A percentile compares a stretch with the other conserved stretches of the same genome.
These are phyloP conservation scores for Yamadazyma dushanensis DNA, from an alignment of 1,139 yeast genomes.

Conservation along the genomic window DNA sequence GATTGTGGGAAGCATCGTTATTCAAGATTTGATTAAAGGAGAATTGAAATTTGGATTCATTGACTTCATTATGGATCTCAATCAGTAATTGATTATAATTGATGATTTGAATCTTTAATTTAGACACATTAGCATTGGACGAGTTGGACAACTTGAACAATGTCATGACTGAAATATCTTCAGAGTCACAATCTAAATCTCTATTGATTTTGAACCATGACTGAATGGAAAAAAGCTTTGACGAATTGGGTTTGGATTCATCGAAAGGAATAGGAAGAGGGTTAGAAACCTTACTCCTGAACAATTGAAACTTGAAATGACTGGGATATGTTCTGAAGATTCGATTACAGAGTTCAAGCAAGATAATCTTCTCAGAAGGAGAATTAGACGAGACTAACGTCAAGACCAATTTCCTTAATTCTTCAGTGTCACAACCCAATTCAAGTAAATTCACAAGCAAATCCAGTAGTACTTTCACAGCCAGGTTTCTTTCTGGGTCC, in stretches of 20 bases:
- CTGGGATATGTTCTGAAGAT: conserved; percentile 24
- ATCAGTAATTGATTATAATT: conserved; percentile 34
- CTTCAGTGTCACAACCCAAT: conserved; percentile 33
- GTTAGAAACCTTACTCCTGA: conserved; percentile 20
- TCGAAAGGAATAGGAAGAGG: conserved; percentile 27
- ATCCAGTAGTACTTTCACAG: conserved; percentile 22
- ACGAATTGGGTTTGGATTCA: conserved; percentile 18
- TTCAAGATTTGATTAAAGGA: conserved; percentile 35
- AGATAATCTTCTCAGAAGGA: conserved; percentile 17
- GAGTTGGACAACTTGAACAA: conserved; percentile 33
- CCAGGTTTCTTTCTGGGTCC: conserved; percentile 13
- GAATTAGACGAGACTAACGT: conserved; percentile 17
- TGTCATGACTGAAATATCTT: conserved; percentile 19
- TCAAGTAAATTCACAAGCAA: conserved; percentile 31
- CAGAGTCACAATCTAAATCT: conserved; percentile 10
- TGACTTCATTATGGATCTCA: conserved; percentile 26
- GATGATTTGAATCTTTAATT: conserved; percentile 29
- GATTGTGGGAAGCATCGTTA: conserved; percentile 15
- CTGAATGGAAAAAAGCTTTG: conserved; percentile 27
- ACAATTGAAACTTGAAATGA: conserved; percentile 33
- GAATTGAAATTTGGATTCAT: conserved; percentile 30
- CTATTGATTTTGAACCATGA: conserved; percentile 37
- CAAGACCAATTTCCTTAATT: conserved; percentile 21
- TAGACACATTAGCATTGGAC: conserved; percentile 19
- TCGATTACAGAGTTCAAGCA: conserved; percentile 28